A percentile compares a stretch with the other conserved stretches of the same genome.
These are phyloP conservation scores for Fusarium duplospermum DNA, from an alignment of 2,329 filamentous ascomycete species.

Conservation along the genomic window DNA sequence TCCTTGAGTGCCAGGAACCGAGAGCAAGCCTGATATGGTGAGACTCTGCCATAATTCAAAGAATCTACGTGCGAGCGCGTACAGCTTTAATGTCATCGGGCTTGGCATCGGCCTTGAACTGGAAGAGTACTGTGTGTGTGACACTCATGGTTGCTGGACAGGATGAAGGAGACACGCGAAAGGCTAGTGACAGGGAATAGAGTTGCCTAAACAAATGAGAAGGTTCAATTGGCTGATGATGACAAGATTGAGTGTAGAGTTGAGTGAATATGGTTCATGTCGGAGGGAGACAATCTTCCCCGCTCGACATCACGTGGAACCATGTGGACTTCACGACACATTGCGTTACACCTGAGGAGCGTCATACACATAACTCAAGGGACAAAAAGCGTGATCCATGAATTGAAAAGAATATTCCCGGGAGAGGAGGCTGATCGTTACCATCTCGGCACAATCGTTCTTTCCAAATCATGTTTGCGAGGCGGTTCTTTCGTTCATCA, in stretches of 20 bases:
- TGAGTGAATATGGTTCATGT: neutral
- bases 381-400: neutral
- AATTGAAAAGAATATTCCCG: neutral
- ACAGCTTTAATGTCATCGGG: conserved; percentile 67
- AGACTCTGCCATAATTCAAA: neutral
- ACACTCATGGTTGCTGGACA: conserved; percentile 47
- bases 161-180: neutral
- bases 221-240: neutral
- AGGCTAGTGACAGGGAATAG: neutral
- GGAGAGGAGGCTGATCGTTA: too few species aligned
- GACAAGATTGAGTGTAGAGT: neutral
- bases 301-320: neutral
- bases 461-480: neutral
- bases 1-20: conserved; percentile 63
- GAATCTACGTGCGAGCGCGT: conserved; percentile 38
- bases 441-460: too few species aligned
- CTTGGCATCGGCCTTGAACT: conserved; percentile 67
- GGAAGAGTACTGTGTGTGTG: conserved; percentile 76
- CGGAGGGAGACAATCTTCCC: neutral
- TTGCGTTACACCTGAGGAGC: neutral
- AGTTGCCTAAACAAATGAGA: neutral
- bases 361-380: neutral
- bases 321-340: neutral
- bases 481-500: neutral
- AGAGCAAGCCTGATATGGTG: conserved; percentile 44